Conservation (phyloP, 108 stramenopile genomes). For the Cyclotella distinguenda region DNA sequence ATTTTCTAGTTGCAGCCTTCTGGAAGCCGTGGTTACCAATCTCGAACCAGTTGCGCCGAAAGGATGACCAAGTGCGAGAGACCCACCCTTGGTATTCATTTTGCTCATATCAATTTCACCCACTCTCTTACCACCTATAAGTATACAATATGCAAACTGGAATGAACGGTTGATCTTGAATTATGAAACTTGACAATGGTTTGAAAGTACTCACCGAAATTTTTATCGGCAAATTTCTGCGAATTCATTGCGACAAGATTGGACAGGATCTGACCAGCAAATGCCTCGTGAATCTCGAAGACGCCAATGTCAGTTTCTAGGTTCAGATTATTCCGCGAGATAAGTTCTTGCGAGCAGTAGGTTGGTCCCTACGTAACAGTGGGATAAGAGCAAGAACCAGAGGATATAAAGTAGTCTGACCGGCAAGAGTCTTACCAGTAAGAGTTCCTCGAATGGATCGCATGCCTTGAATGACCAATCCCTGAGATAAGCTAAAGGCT, state of each 20-base stretch:
- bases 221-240: constrained; percentile 88
- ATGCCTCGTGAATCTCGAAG: constrained; percentile 99
- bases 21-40: constrained; percentile 94
- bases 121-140: constrained; percentile 83
- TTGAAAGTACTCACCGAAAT: too few species aligned
- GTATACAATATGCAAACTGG: too few species aligned
- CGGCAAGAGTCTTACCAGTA: constrained; percentile 59
- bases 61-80: constrained; percentile 97
- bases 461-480: constrained; percentile 95
- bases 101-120: constrained; percentile 90
- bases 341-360: constrained; percentile 83
- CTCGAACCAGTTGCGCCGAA: constrained; percentile 96
- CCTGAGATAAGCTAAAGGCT: constrained; percentile 88
- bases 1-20: constrained; percentile 92
- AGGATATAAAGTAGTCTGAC: neutral
- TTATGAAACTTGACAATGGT: too few species aligned
- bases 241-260: constrained; percentile 95
- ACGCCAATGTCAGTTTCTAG: constrained; percentile 88
- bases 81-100: constrained; percentile 96
- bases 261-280: constrained; percentile 97
- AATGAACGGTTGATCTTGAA: too few species aligned
- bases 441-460: constrained; percentile 97
- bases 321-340: constrained; percentile 76
- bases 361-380: constrained; percentile 58
- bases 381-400: neutral